Base-by-base conservation (phyloP, 2,329 filamentous ascomycete genomes). In the Mycosphaerella arachidis region DNA sequence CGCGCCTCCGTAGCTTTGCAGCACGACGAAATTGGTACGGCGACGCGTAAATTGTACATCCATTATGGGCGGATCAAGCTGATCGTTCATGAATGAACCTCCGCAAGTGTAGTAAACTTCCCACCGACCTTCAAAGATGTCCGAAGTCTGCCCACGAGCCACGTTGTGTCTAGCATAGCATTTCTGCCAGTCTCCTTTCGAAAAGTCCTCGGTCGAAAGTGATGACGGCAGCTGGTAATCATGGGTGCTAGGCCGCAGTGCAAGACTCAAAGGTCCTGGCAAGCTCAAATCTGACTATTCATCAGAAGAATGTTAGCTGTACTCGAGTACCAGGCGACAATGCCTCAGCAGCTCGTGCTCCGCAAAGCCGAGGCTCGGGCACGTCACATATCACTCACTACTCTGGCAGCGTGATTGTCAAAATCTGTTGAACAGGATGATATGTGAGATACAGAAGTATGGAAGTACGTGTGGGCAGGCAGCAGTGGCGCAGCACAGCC, bases 41-140 rank as follows among this genome's bases (percentile, higher is more conserved):
- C 48, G 33, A 31, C 30, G 30, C 10, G 40, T 40, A 13, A 60
- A 63, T 29, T 48, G 16, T 40, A 63, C 54, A 6, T 56, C 48
- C 24, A 55, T 40, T 55, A 60, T 63, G 4, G 61, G 61, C 18
- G 61, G 55, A 45, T 63, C 61, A 12, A 62, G 16, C 29, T 48
- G 50, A 10, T 52, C 56, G 16, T 50, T 27, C 8, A 48, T 48
- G 24, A 60, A 58, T 3, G 55, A 56, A 30, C 53, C 46, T 24
- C 52, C 57, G 33, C 56, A 56, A 12, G 48, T 56, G 20, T 59
- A 61, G 45, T 59, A 61, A 13, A 59, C 61, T n/a, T 20, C n/a
- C 56, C 59, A 63, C 29, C 18, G 53, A 10, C 61, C 61, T 12
- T 43, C 46, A 13, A 46, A 56, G n/a, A 62, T 45, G 40, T n/a